These are phyloP conservation scores for Wickerhamomyces chambardii DNA, from an alignment of 805 yeast genomes.

Conservation along the genomic window DNA sequence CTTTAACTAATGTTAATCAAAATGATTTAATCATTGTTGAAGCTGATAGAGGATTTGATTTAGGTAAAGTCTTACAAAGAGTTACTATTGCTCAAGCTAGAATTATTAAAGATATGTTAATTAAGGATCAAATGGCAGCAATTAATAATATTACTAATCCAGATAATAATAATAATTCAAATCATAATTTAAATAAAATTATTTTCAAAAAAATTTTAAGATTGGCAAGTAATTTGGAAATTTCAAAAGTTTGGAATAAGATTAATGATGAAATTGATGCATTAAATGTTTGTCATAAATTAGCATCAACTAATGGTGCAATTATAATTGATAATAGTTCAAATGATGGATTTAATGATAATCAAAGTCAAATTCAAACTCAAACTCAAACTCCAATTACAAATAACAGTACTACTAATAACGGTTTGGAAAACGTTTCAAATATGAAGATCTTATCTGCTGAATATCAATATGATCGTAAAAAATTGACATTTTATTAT, in stretches of 20 bases:
- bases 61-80: conserved; percentile 62
- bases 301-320: not conserved
- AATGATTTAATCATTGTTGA: conserved; percentile 71
- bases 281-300: conserved; percentile 5
- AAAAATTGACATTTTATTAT: conserved; percentile 68
- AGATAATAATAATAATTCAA: conserved; percentile 21
- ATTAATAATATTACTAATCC: not conserved
- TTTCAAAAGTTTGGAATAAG: conserved; percentile 50
- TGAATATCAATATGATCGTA: conserved; percentile 76
- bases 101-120: conserved; percentile 65
- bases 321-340: too few relatives aligned
- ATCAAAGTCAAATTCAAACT: too few relatives aligned
- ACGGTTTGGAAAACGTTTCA: too few relatives aligned
- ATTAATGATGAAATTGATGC: conserved; percentile 70
- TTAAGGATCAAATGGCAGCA: conserved; percentile 50
- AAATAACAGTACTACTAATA: conserved; percentile 28
- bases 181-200: conserved; percentile 10
- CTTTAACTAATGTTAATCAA: too few relatives aligned
- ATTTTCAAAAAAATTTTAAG: conserved; percentile 32
- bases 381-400: too few relatives aligned
- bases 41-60: conserved; percentile 78
- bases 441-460: conserved; percentile 67
- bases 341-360: too few relatives aligned
- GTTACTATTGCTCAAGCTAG: conserved; percentile 60
- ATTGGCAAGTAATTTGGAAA: conserved; percentile 69